Percentiles rank a stretch among this genome's conserved stretches.
Evolutionary conservation across 371 early-diverging fungal species (phyloP).

Genomic region (Lichtheimia ornata): DNA sequence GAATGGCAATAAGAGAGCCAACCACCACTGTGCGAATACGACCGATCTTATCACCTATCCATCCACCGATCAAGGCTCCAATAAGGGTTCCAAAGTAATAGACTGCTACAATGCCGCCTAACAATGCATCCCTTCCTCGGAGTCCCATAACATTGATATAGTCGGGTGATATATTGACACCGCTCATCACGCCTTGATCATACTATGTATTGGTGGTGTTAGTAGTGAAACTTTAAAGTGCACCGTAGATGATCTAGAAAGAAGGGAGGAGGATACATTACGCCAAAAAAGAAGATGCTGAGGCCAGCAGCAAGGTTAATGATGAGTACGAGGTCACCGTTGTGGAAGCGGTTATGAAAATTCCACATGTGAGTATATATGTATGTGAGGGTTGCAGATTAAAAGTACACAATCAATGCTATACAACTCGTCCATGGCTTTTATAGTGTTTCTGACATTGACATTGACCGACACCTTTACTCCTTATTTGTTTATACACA

Average conservation of each 20-base stretch:
- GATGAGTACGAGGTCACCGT: slow-evolving; percentile 19
- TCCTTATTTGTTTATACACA: too few species aligned
- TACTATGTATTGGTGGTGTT: slow-evolving; percentile 11
- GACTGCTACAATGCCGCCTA: slow-evolving; percentile 42
- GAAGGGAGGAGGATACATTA: slow-evolving; percentile 19
- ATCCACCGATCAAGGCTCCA: slow-evolving; percentile 45
- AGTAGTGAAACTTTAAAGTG: background rate
- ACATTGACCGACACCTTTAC: too few species aligned
- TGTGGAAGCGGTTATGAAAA: slow-evolving; percentile 9
- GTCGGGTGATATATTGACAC: slow-evolving; percentile 40
- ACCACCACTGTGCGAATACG: slow-evolving; percentile 38
- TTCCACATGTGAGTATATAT: background rate
- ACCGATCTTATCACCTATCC: slow-evolving; percentile 38
- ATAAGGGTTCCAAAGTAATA: slow-evolving; percentile 37
- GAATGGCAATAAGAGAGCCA: slow-evolving; percentile 28
- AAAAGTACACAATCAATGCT: too few species aligned
- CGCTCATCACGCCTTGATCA: slow-evolving; percentile 49
- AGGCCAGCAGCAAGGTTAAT: slow-evolving; percentile 43
- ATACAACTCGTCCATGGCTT: too few species aligned
- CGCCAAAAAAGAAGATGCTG: slow-evolving; percentile 50
- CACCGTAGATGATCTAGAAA: background rate
- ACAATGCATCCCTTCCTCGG: slow-evolving; percentile 29
- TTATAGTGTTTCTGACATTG: too few species aligned
- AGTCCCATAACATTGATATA: slow-evolving; percentile 37
- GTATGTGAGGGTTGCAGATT: too few species aligned